Evolutionary conservation across 768 basidiomycete genomes (phyloP).

Genomic region (Agaricus subrufescens): DNA sequence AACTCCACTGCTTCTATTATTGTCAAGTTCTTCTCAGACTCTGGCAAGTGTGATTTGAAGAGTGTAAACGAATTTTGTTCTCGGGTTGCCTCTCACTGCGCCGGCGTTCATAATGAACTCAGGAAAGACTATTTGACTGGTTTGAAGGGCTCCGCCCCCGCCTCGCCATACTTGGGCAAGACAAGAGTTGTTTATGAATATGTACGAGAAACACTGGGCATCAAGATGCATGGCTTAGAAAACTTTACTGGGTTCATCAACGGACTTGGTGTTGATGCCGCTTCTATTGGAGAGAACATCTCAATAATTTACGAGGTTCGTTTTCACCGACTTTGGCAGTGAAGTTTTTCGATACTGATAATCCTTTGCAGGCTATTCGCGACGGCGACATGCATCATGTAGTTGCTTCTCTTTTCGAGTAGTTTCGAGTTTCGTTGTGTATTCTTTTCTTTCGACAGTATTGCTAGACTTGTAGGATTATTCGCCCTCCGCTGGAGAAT

Average conservation of each 20-base stretch:
- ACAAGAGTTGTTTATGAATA: slow-evolving; percentile 68
- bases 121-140: slow-evolving; percentile 54
- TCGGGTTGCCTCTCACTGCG: slow-evolving; percentile 41
- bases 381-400: slow-evolving; percentile 63
- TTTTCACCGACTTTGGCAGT: slow-evolving; percentile 4
- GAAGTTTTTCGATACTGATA: neutral
- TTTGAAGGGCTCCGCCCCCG: slow-evolving; percentile 57
- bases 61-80: slow-evolving; percentile 48
- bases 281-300: slow-evolving; percentile 69
- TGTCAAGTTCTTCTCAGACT: slow-evolving; percentile 37
- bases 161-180: slow-evolving; percentile 54
- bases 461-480: neutral
- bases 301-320: slow-evolving; percentile 65
- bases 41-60: slow-evolving; percentile 15
- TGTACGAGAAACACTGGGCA: slow-evolving; percentile 56
- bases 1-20: slow-evolving; percentile 50
- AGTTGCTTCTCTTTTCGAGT: slow-evolving; percentile 50
- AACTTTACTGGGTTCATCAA: slow-evolving; percentile 46
- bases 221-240: slow-evolving; percentile 75
- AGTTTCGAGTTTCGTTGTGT: slow-evolving; percentile 1
- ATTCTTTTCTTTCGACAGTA: neutral
- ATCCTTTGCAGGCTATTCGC: slow-evolving; percentile 43
- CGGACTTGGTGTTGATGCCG: slow-evolving; percentile 43
- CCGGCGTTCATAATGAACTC: slow-evolving; percentile 41
- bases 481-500: neutral